phyloP scores from a whole-genome alignment of 176 grass and related monocot species.

The Zoysia japonica region DNA sequence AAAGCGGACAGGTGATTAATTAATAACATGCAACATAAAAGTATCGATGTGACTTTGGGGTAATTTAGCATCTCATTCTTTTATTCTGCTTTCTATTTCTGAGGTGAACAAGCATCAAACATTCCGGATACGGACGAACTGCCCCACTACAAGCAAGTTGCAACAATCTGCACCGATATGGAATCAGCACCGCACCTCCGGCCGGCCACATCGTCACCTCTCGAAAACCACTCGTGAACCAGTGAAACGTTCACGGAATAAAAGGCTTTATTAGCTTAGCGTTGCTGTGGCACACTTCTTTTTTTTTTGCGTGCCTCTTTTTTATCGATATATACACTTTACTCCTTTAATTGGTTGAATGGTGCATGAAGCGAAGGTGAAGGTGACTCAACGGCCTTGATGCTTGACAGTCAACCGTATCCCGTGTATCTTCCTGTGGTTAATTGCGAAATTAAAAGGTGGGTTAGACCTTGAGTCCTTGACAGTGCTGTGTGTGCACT shows the following conservation, averaged over 20 bases:
- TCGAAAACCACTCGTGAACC: slow-evolving; percentile 37
- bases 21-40: no score
- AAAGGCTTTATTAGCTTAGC: slow-evolving; percentile 7
- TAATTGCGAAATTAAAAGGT: not conserved
- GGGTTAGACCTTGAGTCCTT: not conserved
- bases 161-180: not conserved
- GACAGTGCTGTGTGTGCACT: not conserved
- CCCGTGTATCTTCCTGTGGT: not conserved
- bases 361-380: slow-evolving; percentile 11
- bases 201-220: not conserved
- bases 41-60: not conserved
- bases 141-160: slow-evolving; percentile 1
- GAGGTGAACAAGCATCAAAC: slow-evolving; percentile 25
- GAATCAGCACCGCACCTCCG: not conserved
- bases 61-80: not conserved
- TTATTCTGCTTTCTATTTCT: slow-evolving; percentile 21
- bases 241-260: slow-evolving; percentile 8
- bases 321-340: no score
- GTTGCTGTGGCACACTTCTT: not conserved
- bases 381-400: slow-evolving; percentile 12
- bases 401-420: slow-evolving; percentile 40
- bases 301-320: not conserved
- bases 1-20: no score
- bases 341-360: slow-evolving; percentile 21
- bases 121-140: slow-evolving; percentile 15